Evolutionary conservation across 164 flowering plant genomes (phyloP), one percentile per base, ranked within the genome.

Genomic region (Chloranthus sessilifolius): DNA sequence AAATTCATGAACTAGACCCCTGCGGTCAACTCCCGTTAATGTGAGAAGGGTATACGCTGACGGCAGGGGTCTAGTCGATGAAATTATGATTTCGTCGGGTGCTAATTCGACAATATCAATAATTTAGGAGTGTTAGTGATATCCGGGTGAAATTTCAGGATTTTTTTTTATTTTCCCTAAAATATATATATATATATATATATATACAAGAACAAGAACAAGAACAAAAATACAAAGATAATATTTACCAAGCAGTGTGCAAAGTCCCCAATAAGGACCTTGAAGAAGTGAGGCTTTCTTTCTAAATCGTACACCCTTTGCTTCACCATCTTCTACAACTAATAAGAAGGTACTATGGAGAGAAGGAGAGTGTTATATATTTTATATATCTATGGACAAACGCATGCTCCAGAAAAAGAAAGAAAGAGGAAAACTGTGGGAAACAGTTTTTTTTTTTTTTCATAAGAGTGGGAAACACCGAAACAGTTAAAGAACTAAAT

Each of bases 241-340:
- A 28, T 11, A 29, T n/a, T 6, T 21, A 53, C 57, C 47, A 53
- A 33, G 19, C 6, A 1, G 21, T 14, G 8, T 3, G 26, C 4
- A 38, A 12, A 42, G 15, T 23, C 34, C 2, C 47, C 48, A 14
- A 27, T 3, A 3, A 53, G 38, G 7, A 53, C 11, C 30, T 42
- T 53, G 38, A 41, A 53, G 57, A 53, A 53, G 16, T 50, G 20
- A 22, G 16, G 29, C 28, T 20, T 31, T 23, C 42, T 15, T 14
- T 14, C 31, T 10, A 11, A 42, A 1, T 2, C 7, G 9, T 27
- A n/a, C 16, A 15, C 6, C 3, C 31, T 9, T 17, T 2, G 21
- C 31, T 45, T 45, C 49, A 3, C 49, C 49, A 45, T 45, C 15
- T 24, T 39, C 43, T 39, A 7, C 16, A 7, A 6, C 43, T 17